Evolutionary conservation across 2,329 filamentous ascomycete species (phyloP).

Genomic region (Phyllosticta citrichinensis): DNA sequence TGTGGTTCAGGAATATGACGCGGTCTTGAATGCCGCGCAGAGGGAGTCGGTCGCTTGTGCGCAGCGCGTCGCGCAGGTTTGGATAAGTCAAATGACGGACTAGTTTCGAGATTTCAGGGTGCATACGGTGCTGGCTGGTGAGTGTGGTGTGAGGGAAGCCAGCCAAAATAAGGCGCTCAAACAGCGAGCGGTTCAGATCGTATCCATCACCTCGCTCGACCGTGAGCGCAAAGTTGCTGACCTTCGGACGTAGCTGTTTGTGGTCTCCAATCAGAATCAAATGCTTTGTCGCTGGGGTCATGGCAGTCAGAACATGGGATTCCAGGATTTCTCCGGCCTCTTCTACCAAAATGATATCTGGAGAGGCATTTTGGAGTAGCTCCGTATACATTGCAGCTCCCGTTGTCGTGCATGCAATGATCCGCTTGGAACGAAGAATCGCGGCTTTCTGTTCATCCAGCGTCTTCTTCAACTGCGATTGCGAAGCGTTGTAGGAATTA

Average conservation of each 20-base stretch:
- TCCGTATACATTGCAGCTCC: slow-evolving; percentile 53
- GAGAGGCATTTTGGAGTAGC: slow-evolving; percentile 43
- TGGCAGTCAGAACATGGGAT: slow-evolving; percentile 52
- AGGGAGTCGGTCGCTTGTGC: slow-evolving; percentile 36
- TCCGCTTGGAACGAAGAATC: slow-evolving; percentile 41
- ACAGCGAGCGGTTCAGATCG: slow-evolving; percentile 57
- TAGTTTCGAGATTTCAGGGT: slow-evolving; percentile 54
- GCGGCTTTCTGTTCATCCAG: slow-evolving; percentile 19
- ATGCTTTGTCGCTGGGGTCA: slow-evolving; percentile 48
- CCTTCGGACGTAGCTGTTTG: slow-evolving; percentile 60
- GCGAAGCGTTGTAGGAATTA: slow-evolving; percentile 30
- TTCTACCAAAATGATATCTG: slow-evolving; percentile 56
- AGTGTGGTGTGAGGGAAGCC: slow-evolving; percentile 47
- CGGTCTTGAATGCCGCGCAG: slow-evolving; percentile 49
- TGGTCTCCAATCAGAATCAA: slow-evolving; percentile 65
- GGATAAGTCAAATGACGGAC: slow-evolving; percentile 53
- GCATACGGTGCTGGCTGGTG: slow-evolving; percentile 56
- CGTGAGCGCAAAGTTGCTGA: slow-evolving; percentile 49
- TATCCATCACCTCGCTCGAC: slow-evolving; percentile 56
- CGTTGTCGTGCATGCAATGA: slow-evolving; percentile 65
- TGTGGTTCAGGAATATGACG: slow-evolving; percentile 59
- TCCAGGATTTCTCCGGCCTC: slow-evolving; percentile 68
- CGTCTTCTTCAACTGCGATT: slow-evolving; percentile 23
- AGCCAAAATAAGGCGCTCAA: slow-evolving; percentile 55
- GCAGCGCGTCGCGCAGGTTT: slow-evolving; percentile 44